Conservation (phyloP, 2,329 filamentous ascomycete genomes). For the Cladosporium sp. region DNA sequence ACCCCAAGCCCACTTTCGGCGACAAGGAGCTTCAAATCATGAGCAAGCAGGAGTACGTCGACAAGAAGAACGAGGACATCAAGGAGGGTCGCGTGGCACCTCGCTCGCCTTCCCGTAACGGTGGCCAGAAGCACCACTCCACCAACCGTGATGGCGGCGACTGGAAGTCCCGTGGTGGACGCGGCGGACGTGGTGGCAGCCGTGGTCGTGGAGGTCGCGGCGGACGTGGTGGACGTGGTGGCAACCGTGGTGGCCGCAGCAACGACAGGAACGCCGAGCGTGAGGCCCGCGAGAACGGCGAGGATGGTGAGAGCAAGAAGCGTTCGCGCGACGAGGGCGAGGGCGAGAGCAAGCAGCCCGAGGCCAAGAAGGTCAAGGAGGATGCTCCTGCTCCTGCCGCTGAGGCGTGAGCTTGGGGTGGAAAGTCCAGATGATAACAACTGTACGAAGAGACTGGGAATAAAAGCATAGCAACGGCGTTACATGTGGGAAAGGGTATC, state of each 20-base stretch:
- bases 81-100: constrained; percentile 38
- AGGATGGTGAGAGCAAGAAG: constrained; percentile 8
- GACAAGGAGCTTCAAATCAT: constrained; percentile 74
- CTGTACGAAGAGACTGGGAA: constrained; percentile 3
- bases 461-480: constrained; percentile 12
- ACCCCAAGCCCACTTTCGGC: constrained; percentile 81
- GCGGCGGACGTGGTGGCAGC: constrained; percentile 20
- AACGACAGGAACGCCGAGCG: constrained; percentile 16
- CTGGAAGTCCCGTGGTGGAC: constrained; percentile 26
- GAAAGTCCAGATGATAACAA: not conserved
- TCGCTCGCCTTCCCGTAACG: constrained; percentile 25
- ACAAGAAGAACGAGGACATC: constrained; percentile 45
- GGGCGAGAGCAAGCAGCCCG: constrained; percentile 11
- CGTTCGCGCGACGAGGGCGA: constrained; percentile 11
- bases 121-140: constrained; percentile 32
- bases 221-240: constrained; percentile 25
- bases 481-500: not conserved
- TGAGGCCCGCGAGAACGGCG: constrained; percentile 12
- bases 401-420: constrained; percentile 3
- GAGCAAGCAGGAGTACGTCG: constrained; percentile 81
- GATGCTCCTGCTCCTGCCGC: constrained; percentile 11
- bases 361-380: constrained; percentile 20
- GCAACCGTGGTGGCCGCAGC: constrained; percentile 15
- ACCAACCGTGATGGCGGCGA: constrained; percentile 34
- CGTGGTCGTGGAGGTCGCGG: constrained; percentile 14